Conservation (phyloP, 768 basidiomycete species). For the Suillus subluteus region DNA sequence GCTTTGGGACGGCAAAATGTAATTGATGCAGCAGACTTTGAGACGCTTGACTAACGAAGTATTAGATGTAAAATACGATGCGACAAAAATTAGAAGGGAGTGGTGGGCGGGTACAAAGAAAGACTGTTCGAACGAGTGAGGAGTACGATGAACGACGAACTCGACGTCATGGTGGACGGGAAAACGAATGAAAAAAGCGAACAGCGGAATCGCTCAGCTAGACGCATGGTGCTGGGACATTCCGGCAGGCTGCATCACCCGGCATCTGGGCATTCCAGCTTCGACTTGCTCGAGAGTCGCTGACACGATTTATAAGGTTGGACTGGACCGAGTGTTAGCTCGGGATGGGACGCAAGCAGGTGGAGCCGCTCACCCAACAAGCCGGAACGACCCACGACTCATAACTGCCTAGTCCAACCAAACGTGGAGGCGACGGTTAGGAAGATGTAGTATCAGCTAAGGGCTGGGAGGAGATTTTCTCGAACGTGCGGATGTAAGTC, state of each 20-base stretch:
- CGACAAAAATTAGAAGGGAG: background rate
- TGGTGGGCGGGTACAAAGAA: background rate
- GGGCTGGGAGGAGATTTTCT: background rate
- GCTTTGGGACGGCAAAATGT: background rate
- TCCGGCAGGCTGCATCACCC: too few relatives aligned
- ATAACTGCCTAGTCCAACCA: background rate
- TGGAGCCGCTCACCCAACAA: background rate
- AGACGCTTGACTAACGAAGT: background rate
- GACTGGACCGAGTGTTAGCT: too few relatives aligned
- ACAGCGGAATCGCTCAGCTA: too few relatives aligned
- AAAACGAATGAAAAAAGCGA: too few relatives aligned
- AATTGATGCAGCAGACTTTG: background rate
- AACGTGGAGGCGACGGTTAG: slow-evolving; percentile 18
- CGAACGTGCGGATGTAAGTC: background rate
- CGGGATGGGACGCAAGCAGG: too few relatives aligned
- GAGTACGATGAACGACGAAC: too few relatives aligned
- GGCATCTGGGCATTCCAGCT: background rate
- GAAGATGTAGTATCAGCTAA: background rate
- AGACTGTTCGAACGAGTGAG: background rate
- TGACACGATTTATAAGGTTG: too few relatives aligned
- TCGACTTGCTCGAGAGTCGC: background rate
- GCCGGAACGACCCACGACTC: background rate
- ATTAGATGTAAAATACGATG: background rate
- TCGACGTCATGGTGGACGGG: too few relatives aligned
- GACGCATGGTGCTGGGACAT: too few relatives aligned